Conservation (phyloP, 305 asterid genomes). For the Andrographis paniculata region DNA sequence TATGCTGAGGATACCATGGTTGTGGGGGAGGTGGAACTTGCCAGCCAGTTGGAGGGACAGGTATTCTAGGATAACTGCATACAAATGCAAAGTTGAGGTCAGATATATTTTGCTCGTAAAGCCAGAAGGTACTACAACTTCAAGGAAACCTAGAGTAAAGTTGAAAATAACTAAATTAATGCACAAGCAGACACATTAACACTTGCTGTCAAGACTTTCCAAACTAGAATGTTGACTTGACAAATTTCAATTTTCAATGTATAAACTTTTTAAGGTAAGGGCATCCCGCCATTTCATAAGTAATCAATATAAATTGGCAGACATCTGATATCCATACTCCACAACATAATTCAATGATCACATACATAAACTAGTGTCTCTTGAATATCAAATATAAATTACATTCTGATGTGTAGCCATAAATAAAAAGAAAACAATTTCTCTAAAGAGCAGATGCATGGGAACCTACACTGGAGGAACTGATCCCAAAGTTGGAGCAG, state of each 20-base stretch:
- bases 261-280: too few species aligned
- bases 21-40: constrained; percentile 65
- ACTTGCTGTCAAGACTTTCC: too few species aligned
- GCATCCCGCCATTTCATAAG: too few species aligned
- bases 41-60: constrained; percentile 73
- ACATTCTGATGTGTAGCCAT: background rate
- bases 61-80: constrained; percentile 67
- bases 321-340: too few species aligned
- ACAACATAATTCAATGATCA: too few species aligned
- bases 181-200: too few species aligned
- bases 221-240: too few species aligned
- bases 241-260: too few species aligned
- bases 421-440: constrained; percentile 1
- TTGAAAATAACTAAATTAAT: too few species aligned
- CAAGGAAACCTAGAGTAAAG: too few species aligned
- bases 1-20: constrained; percentile 73
- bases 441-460: background rate
- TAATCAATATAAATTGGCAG: too few species aligned
- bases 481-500: constrained; percentile 29
- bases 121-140: background rate
- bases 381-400: background rate
- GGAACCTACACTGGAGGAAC: constrained; percentile 50
- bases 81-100: constrained; percentile 12
- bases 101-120: constrained; percentile 1
- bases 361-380: background rate